phyloP scores from a whole-genome alignment of 352 stramenopile species.

The Bremia lactucae region DNA sequence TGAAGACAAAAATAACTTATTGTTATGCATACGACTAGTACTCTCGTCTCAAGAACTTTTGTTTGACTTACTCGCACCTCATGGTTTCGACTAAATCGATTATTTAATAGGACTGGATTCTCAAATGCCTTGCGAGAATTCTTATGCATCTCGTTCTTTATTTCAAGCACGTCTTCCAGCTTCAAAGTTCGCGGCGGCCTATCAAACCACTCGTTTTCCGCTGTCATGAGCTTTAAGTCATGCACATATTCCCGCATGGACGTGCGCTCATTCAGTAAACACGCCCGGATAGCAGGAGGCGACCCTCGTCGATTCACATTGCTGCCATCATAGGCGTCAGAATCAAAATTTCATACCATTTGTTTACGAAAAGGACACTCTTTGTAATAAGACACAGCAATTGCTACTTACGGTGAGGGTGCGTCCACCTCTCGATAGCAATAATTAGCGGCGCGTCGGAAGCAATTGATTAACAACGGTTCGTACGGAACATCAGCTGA shows the following conservation, averaged over 20 bases:
- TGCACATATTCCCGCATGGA: constrained; percentile 82
- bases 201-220: constrained; percentile 64
- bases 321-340: constrained; percentile 20
- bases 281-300: constrained; percentile 76
- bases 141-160: constrained; percentile 47
- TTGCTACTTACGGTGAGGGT: constrained; percentile 57
- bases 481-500: constrained; percentile 64
- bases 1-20: constrained; percentile 11
- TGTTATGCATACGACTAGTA: constrained; percentile 1
- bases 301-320: constrained; percentile 81
- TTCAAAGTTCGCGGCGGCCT: constrained; percentile 25
- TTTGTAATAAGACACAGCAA: constrained; percentile 1
- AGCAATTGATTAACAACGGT: constrained; percentile 71
- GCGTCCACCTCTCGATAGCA: constrained; percentile 83
- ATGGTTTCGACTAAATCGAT: constrained; percentile 45
- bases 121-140: constrained; percentile 41
- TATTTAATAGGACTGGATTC: constrained; percentile 54
- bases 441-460: constrained; percentile 75
- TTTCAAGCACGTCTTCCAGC: constrained; percentile 41
- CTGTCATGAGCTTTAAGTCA: constrained; percentile 68
- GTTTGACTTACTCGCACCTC: constrained; percentile 50
- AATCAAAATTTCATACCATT: constrained; percentile 5
- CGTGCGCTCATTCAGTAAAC: constrained; percentile 70
- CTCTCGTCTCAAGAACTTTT: too few species aligned
- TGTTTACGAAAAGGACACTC: not conserved